A percentile compares a stretch with the other conserved stretches of the same genome.
phyloP scores from a whole-genome alignment of 768 basidiomycete species.

The Crepidotus variabilis region DNA sequence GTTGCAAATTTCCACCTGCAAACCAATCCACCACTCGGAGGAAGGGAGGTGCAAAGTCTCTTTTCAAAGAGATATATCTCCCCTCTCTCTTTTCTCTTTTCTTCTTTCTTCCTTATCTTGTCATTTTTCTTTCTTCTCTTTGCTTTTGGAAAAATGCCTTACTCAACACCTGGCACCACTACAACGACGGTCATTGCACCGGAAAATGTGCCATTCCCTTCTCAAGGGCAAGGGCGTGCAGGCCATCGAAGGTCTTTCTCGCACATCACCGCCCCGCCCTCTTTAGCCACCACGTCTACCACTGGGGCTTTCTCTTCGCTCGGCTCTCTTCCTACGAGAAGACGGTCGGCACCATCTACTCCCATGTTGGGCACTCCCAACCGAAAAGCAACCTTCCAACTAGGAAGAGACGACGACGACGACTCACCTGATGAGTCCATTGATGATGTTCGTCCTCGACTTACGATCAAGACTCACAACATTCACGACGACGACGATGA shows the following conservation, averaged over 20 bases:
- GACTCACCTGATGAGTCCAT: constrained; percentile 25
- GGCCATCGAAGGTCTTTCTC: constrained; percentile 36
- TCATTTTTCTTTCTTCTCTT: not conserved
- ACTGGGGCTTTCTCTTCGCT: constrained; percentile 17
- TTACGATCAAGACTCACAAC: constrained; percentile 17
- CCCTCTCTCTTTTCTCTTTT: not conserved
- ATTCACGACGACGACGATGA: constrained; percentile 13
- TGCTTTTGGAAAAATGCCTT: not conserved
- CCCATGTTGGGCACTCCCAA: constrained; percentile 2
- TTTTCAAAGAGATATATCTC: not conserved
- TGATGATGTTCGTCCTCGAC: constrained; percentile 13
- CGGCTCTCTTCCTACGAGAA: constrained; percentile 8
- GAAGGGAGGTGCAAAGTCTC: not conserved
- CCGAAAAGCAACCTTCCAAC: constrained; percentile 29
- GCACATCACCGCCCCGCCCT: constrained; percentile 8
- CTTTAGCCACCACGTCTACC: not conserved
- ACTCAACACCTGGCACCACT: not conserved
- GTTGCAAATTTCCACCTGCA: constrained; percentile 1
- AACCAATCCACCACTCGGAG: not conserved
- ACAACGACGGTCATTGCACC: not conserved
- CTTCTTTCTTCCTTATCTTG: not conserved
- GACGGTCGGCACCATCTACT: constrained; percentile 6
- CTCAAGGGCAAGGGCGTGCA: constrained; percentile 25
- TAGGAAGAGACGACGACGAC: constrained; percentile 31
- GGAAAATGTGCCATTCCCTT: not conserved